Base-by-base conservation (phyloP, 352 stramenopile genomes). In the Achlya hypogyna region DNA sequence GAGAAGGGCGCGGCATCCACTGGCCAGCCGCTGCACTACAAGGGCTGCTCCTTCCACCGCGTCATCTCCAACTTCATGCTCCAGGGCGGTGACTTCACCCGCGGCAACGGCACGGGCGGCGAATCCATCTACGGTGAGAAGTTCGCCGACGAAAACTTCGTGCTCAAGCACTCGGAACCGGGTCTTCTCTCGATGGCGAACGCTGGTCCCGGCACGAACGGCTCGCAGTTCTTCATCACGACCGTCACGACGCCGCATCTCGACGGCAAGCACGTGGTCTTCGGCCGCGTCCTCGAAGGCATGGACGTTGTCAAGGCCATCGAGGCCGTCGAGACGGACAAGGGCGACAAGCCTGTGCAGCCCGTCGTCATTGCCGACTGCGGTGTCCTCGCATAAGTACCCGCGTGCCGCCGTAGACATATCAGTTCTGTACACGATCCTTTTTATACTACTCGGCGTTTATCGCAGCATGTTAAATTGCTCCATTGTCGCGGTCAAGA, bases 221-320 rank as follows among this genome's bases (percentile, higher is more conserved):
- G 95, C 52, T 98, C 90, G 62, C 96, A 99, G 87, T 98, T 99
- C 78, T 98, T 98, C 78, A 89, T 99, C 74, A 96, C 87, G 74
- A 91, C 88, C 27, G 84, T 91, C 69, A 75, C 95, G 53, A 99
- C 95, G 66, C 87, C 93, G 32, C 98, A 97, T 76, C 82, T 99
- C 56, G 96, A 99, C 72, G 93, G 89, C 71, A 98, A 98, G 79
- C 97, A 99, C 86, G 93, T 98, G 38, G 97, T 99, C 5, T 99
- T 99, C 77, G 96, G 96, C 42, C 85, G 88, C 68, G 91, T 97
- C 10, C 77, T 96, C 25, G 87, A 96, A 38, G 89, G 92, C 47
- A 86, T 94, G 70, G 89, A 97, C 67, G 70, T 98, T 58, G 81
- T 98, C 23, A 90, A 94, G 77, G 83, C 77, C 62, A 84, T 98